Evolutionary conservation across 768 basidiomycete species (phyloP).

Genomic region (Tulasnella sp.): DNA sequence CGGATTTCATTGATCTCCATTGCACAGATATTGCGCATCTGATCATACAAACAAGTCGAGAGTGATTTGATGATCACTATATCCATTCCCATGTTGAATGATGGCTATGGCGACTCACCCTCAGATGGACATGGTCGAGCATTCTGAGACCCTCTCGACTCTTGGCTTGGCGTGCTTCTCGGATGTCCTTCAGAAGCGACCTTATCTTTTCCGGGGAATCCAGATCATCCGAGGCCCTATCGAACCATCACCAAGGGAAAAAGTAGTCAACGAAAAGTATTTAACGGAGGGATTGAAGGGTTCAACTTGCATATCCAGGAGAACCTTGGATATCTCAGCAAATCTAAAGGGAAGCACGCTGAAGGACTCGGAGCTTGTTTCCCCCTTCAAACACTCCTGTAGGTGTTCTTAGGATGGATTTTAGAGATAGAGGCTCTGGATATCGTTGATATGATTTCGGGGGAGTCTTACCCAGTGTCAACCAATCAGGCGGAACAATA

Average conservation of each 20-base stretch:
- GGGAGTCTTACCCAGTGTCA: slow-evolving; percentile 62
- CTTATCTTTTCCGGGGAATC: slow-evolving; percentile 74
- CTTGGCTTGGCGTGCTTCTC: slow-evolving; percentile 92
- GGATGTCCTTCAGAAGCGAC: slow-evolving; percentile 82
- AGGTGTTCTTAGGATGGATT: slow-evolving; percentile 50
- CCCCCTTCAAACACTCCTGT: slow-evolving; percentile 58
- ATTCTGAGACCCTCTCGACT: slow-evolving; percentile 72
- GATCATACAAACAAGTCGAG: not conserved
- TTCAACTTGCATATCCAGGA: slow-evolving; percentile 75
- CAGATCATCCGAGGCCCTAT: slow-evolving; percentile 83
- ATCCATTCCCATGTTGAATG: not conserved
- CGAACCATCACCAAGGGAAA: not conserved
- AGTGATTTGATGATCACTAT: no score
- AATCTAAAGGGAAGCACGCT: slow-evolving; percentile 77
- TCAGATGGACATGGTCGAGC: slow-evolving; percentile 71
- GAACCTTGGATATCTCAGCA: slow-evolving; percentile 79
- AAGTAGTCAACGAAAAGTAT: not conserved
- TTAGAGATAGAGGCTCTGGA: not conserved
- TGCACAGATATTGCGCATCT: slow-evolving; percentile 77
- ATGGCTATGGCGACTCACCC: slow-evolving; percentile 36
- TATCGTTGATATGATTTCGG: not conserved
- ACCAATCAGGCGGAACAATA: slow-evolving; percentile 83
- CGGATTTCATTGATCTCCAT: slow-evolving; percentile 94
- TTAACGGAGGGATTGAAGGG: slow-evolving; percentile 8
- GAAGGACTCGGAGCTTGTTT: slow-evolving; percentile 65